phyloP scores from a whole-genome alignment of 2,329 filamentous ascomycete species.

The Colletotrichum sublineola region DNA sequence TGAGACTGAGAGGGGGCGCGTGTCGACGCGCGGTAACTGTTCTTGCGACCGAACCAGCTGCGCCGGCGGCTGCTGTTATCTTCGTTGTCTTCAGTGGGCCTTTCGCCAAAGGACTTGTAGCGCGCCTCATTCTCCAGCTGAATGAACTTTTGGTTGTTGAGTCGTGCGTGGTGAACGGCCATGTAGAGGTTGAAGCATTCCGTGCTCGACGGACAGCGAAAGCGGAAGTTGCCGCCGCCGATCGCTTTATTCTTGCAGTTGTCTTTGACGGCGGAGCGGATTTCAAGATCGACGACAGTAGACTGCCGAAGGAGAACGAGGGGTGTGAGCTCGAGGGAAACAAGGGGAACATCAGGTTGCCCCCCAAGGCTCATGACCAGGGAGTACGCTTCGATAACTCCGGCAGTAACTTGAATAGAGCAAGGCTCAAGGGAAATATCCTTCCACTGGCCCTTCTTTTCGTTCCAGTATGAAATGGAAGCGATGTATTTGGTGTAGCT shows the following conservation, averaged over 20 bases:
- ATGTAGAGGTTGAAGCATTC: constrained; percentile 88
- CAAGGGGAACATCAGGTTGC: constrained; percentile 58
- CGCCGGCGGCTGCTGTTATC: constrained; percentile 61
- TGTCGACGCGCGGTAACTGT: constrained; percentile 74
- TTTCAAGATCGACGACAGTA: constrained; percentile 92
- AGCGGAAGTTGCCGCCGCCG: constrained; percentile 84
- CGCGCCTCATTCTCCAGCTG: constrained; percentile 74
- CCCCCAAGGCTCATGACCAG: constrained; percentile 50
- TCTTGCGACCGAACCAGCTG: constrained; percentile 73
- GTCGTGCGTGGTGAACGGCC: constrained; percentile 87
- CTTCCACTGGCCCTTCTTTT: constrained; percentile 71
- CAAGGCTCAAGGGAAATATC: constrained; percentile 66
- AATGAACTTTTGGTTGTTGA: constrained; percentile 92
- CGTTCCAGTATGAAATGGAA: constrained; percentile 73
- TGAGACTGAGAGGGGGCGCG: constrained; percentile 76
- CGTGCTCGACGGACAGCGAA: constrained; percentile 81
- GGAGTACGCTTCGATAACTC: constrained; percentile 70
- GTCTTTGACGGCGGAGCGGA: constrained; percentile 84
- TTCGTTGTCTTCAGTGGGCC: constrained; percentile 62
- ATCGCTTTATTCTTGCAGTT: constrained; percentile 78
- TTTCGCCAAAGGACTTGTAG: constrained; percentile 79
- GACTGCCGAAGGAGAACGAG: constrained; percentile 91
- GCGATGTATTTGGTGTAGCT: constrained; percentile 64
- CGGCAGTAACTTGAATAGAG: constrained; percentile 69
- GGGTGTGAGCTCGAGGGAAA: constrained; percentile 89